Evolutionary conservation across 2,329 filamentous ascomycete genomes (phyloP), one percentile per base, ranked within the genome.

Genomic region (Aspergillus tamarii): DNA sequence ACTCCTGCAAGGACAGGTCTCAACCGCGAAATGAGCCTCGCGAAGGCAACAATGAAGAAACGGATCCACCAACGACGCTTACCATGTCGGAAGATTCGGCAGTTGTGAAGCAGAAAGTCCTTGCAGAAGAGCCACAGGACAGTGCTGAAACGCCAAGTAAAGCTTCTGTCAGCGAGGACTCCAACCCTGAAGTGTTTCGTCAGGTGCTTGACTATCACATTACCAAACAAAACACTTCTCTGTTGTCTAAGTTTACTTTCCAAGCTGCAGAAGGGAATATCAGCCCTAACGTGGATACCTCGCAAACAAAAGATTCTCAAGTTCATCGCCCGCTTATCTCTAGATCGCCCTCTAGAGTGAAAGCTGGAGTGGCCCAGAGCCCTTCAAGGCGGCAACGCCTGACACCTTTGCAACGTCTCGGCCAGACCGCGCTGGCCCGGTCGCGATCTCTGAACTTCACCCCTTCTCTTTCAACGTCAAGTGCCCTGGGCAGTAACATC

Each of bases 361-460:
- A 14, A 46, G 14, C 10, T 32, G 46, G 61, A 14, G 45, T 45
- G 8, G 32, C 45, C 8, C 23, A 59, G 14, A 58, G 61, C 6
- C 43, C 60, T 21, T 28, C 67, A 50, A 46, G 61, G 23, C 28
- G 43, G 57, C 36, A 67, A 41, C 59, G 62, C 60, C 39, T 79
- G 56, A 82, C 79, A 0, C 78, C 80, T 9, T 67, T 82, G 53
- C 77, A 81, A 62, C 74, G 80, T 26, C 66, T 82, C 55, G 77
- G 78, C 8, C 76, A 77, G n/a, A 73, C 66, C 39, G 80, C 79
- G 23, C 73, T 78, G 55, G 74, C 67, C 66, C 78, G 71, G 58
- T 80, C 76, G 60, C 76, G 67, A 64, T 81, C 73, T 53, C 74
- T 75, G 68, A 78, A 68, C 68, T 72, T 62, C 26, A 52, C 56